A percentile compares a stretch with the other conserved stretches of the same genome.
Evolutionary conservation across 805 yeast genomes (phyloP).

Genomic region (Millerago galiae): DNA sequence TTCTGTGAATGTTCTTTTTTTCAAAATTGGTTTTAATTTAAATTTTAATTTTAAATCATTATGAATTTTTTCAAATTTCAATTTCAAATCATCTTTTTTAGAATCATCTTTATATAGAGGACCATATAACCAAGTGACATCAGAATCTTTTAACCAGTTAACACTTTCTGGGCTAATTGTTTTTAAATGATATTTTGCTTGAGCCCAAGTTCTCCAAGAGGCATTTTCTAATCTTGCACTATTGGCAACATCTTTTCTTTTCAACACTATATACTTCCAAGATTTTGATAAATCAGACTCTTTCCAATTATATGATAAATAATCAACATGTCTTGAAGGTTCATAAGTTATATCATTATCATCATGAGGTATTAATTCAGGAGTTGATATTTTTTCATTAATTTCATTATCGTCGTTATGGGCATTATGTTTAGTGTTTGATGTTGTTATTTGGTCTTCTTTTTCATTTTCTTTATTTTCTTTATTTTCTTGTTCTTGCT

Average conservation of each 20-base stretch:
- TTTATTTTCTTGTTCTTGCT: slow-evolving; percentile 7
- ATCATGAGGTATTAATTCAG: slow-evolving; percentile 46
- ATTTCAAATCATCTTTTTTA: slow-evolving; percentile 28
- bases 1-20: slow-evolving; percentile 80
- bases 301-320: slow-evolving; percentile 93
- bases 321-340: slow-evolving; percentile 90
- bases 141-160: slow-evolving; percentile 96
- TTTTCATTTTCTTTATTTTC: slow-evolving; percentile 11
- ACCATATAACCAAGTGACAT: slow-evolving; percentile 97
- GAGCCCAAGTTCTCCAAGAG: slow-evolving; percentile 98
- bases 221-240: slow-evolving; percentile 82
- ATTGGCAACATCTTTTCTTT: slow-evolving; percentile 79
- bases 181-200: slow-evolving; percentile 65
- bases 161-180: slow-evolving; percentile 89
- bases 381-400: slow-evolving; percentile 37
- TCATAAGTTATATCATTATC: slow-evolving; percentile 75
- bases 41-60: slow-evolving; percentile 13
- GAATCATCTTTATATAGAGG: slow-evolving; percentile 39
- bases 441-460: slow-evolving; percentile 15
- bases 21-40: slow-evolving; percentile 74
- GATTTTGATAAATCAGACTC: slow-evolving; percentile 89
- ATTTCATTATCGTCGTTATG: slow-evolving; percentile 13
- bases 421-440: slow-evolving; percentile 13
- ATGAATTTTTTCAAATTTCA: slow-evolving; percentile 27
- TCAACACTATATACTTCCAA: slow-evolving; percentile 87